Base-by-base conservation (phyloP, 305 asterid genomes). In the Fraxinus sp. region DNA sequence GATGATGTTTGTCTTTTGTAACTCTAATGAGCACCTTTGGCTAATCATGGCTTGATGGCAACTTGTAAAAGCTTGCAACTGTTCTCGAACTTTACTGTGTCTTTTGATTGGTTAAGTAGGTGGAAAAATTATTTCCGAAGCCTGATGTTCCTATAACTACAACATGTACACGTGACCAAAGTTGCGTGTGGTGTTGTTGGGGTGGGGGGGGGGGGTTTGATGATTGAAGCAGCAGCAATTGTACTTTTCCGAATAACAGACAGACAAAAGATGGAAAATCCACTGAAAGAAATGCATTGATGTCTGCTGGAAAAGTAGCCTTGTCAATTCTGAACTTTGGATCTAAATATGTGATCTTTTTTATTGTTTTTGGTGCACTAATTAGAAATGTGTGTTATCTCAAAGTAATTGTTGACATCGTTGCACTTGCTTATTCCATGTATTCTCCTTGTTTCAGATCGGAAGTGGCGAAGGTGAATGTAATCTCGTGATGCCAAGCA, bases 401-500 rank as follows among this genome's bases (percentile, higher is more conserved):
- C 22, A 30, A 13, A 70, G 20, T 30, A 30, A 20, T 24, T 64
- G 41, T 32, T 70, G 22, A 30, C 41, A 70, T 14, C 9, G 22
- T 68, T 68, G 39, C 64, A 24, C 20, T 44, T 79, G 33, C 82
- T 84, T 78, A 52, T 71, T 28, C 26, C 32, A 49, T 59, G 78
- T 28, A 44, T 79, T 46, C 66, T 52, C 8, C 33, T 83, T 83
- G 59, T 87, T 88, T 78, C 93, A 94, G 98, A 93, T 82, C 90
- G 91, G 87, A 94, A 90, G 83, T 94, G 98, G 98, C 84, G 89
- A 86, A 88, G 97, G 86, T 94, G 84, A 93, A 70, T 64, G 74
- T 32, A 66, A 80, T 75, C 79, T 78, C 37, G 37, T 33, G 84
- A 74, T 70, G 68, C 74, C 66, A 24, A 76, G 86, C 80, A 78